Evolutionary conservation across 148 eudicot species (phyloP).

Genomic region (Rhododendron simsii): DNA sequence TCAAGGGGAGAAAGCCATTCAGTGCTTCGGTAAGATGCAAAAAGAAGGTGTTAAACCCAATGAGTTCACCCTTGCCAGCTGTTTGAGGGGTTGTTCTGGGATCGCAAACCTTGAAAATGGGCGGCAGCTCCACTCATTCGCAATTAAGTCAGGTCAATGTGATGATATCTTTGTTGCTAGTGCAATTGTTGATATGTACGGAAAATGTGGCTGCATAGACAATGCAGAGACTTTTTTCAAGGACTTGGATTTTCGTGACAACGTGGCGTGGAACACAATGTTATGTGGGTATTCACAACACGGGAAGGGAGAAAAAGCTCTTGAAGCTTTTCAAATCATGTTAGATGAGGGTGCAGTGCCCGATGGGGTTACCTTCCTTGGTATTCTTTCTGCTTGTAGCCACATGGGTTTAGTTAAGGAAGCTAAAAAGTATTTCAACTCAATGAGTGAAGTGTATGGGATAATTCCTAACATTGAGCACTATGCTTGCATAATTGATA

Average conservation of each 20-base stretch:
- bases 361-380: slow-evolving; percentile 40
- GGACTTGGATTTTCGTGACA: slow-evolving; percentile 23
- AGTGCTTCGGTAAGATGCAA: slow-evolving; percentile 35
- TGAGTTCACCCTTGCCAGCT: slow-evolving; percentile 42
- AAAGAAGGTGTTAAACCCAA: slow-evolving; percentile 37
- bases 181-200: slow-evolving; percentile 46
- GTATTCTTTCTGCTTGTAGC: slow-evolving; percentile 49
- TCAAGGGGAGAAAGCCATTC: slow-evolving; percentile 38
- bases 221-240: slow-evolving; percentile 31
- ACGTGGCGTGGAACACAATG: slow-evolving; percentile 45
- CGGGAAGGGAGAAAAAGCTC: slow-evolving; percentile 33
- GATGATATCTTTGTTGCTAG: slow-evolving; percentile 37
- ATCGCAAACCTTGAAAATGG: slow-evolving; percentile 38
- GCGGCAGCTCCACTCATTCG: slow-evolving; percentile 33
- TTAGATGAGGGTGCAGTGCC: slow-evolving; percentile 26
- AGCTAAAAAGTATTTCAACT: slow-evolving; percentile 31
- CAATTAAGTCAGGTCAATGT: slow-evolving; percentile 33
- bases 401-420: slow-evolving; percentile 38
- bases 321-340: slow-evolving; percentile 33
- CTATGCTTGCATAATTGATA: slow-evolving; percentile 44
- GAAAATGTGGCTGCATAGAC: slow-evolving; percentile 44
- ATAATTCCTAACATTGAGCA: slow-evolving; percentile 34
- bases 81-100: slow-evolving; percentile 37
- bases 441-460: slow-evolving; percentile 32
- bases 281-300: slow-evolving; percentile 34